Evolutionary conservation across 176 grass and related monocot species (phyloP).

Genomic region (Carex kokanica): DNA sequence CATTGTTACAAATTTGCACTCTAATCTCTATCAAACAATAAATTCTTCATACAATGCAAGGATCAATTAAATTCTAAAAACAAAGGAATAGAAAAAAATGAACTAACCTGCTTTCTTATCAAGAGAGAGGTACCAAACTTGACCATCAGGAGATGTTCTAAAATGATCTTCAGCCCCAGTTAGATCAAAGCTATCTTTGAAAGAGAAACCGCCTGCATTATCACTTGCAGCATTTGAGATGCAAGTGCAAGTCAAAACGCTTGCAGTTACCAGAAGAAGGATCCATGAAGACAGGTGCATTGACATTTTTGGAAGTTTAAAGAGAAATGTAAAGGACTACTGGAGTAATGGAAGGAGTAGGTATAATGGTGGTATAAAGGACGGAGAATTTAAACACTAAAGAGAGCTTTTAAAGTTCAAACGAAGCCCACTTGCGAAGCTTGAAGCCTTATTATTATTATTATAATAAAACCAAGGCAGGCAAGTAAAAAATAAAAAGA

Average conservation of each 20-base stretch:
- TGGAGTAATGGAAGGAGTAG: constrained; percentile 3
- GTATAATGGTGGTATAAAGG: constrained; percentile 2
- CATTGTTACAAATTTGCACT: background rate
- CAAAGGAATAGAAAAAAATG: background rate
- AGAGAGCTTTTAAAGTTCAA: background rate
- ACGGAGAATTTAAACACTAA: background rate
- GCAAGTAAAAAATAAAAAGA: background rate
- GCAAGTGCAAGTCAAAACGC: background rate
- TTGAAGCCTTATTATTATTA: background rate
- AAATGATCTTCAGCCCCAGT: constrained; percentile 82
- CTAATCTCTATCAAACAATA: background rate
- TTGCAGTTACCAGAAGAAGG: constrained; percentile 14
- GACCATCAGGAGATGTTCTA: constrained; percentile 82
- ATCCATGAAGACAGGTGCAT: constrained; percentile 6
- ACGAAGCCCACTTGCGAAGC: constrained; percentile 4
- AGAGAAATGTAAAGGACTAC: background rate
- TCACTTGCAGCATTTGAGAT: constrained; percentile 10
- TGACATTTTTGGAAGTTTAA: constrained; percentile 2
- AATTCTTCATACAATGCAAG: background rate
- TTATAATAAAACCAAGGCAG: constrained; percentile 1
- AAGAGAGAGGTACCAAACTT: constrained; percentile 91
- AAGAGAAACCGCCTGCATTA: constrained; percentile 27
- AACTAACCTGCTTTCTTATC: constrained; percentile 69
- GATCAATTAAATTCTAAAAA: background rate
- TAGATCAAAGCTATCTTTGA: constrained; percentile 83